Evolutionary conservation across 1,284 basidiomycete genomes (phyloP).

Genomic region (Quambalaria eucalypti): DNA sequence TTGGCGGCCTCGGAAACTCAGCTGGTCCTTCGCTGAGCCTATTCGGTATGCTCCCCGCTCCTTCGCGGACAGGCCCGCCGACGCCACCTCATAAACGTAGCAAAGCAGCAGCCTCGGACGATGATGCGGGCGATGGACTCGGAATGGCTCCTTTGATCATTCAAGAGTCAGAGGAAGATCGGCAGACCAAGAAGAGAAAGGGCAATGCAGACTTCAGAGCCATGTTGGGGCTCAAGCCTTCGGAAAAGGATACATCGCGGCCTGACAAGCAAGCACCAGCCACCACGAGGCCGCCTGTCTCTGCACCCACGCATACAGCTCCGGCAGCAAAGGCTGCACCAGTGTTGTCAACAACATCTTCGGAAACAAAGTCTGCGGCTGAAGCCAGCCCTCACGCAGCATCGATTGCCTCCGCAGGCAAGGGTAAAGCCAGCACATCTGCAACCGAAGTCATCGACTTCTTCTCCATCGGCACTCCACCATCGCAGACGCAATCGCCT

Average conservation of each 20-base stretch:
- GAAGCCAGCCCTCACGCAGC: not conserved
- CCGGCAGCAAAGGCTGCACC: not conserved
- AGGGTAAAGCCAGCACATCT: conserved; percentile 3
- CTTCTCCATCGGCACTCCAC: conserved; percentile 12
- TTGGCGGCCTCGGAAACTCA: too few relatives aligned
- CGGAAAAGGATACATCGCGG: not conserved
- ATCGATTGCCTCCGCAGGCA: not conserved
- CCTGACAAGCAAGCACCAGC: not conserved
- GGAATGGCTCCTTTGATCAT: not conserved
- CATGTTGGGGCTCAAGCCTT: conserved; percentile 41
- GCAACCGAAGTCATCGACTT: conserved; percentile 12
- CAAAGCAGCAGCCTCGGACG: not conserved
- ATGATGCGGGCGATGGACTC: not conserved
- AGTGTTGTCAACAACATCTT: too few relatives aligned
- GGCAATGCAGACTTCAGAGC: conserved; percentile 41
- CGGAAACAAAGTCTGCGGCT: not conserved
- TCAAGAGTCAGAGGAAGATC: not conserved
- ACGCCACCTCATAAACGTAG: not conserved
- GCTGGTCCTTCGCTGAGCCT: conserved; percentile 8
- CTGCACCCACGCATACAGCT: too few relatives aligned
- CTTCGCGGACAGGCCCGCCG: conserved; percentile 1
- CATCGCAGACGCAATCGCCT: not conserved
- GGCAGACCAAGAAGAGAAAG: conserved; percentile 15
- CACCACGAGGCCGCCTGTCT: not conserved
- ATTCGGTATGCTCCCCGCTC: conserved; percentile 39